Percentiles rank a stretch among this genome's conserved stretches.
Conservation (phyloP, 2,329 filamentous ascomycete genomes). For the Venturiaceae sp. region DNA sequence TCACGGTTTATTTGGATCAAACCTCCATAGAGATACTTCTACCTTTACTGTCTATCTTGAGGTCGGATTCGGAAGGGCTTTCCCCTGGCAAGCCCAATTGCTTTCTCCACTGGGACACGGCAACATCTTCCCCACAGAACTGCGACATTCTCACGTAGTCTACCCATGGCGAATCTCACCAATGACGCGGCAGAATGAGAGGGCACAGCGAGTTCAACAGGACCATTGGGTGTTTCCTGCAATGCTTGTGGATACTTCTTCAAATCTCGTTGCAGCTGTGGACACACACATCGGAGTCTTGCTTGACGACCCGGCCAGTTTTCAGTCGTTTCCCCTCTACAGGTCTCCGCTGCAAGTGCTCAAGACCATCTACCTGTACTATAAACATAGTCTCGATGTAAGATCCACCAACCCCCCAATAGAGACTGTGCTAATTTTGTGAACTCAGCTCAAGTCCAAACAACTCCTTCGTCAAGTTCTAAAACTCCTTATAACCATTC, state of each 20-base stretch:
- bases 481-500: slow-evolving; percentile 28
- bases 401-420: neutral
- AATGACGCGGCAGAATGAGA: neutral
- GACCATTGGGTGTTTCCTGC: slow-evolving; percentile 24
- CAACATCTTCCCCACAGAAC: neutral
- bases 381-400: slow-evolving; percentile 1
- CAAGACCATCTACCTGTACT: slow-evolving; percentile 22
- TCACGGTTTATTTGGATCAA: neutral
- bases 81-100: neutral
- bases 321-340: slow-evolving; percentile 24
- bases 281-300: slow-evolving; percentile 22
- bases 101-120: neutral
- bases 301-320: slow-evolving; percentile 18
- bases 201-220: slow-evolving; percentile 9
- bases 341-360: slow-evolving; percentile 22
- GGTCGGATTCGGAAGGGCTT: slow-evolving; percentile 8
- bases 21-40: neutral
- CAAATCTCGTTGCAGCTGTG: slow-evolving; percentile 15
- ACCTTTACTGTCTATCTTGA: slow-evolving; percentile 5
- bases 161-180: slow-evolving; percentile 21
- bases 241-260: slow-evolving; percentile 17
- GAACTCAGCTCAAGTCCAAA: neutral
- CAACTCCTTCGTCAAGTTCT: slow-evolving; percentile 22
- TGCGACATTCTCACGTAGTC: slow-evolving; percentile 24
- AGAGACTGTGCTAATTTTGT: neutral